These are phyloP conservation scores for Leccinum subtestaceum DNA, from an alignment of 768 basidiomycete species.

Conservation along the genomic window DNA sequence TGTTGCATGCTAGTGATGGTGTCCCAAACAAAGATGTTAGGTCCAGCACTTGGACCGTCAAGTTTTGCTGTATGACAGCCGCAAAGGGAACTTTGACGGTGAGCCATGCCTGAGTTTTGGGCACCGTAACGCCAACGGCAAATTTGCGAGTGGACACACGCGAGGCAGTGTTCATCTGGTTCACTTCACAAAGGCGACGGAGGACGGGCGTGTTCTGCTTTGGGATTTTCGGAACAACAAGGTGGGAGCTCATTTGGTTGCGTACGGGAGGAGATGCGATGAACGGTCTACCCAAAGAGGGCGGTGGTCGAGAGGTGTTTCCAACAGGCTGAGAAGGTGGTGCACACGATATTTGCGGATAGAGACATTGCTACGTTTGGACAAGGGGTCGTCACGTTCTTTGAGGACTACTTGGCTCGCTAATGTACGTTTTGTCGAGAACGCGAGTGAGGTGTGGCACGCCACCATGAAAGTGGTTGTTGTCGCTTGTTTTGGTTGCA, in stretches of 20 bases:
- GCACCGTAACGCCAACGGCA: conserved; percentile 29
- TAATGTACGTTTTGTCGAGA: conserved; percentile 8
- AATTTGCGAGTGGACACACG: conserved; percentile 27
- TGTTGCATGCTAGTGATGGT: conserved; percentile 9
- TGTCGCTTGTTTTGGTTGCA: conserved; percentile 23
- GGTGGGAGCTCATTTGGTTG: conserved; percentile 32
- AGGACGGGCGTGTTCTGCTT: conserved; percentile 41
- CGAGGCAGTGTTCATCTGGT: conserved; percentile 41
- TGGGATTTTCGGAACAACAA: conserved; percentile 52
- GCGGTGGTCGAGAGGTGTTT: conserved; percentile 34
- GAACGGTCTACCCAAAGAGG: conserved; percentile 30
- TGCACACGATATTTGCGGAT: conserved; percentile 41
- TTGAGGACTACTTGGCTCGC: conserved; percentile 29
- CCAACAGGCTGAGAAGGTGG: conserved; percentile 33
- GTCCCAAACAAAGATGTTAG: conserved; percentile 30
- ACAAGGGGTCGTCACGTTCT: conserved; percentile 38
- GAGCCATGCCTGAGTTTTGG: conserved; percentile 46
- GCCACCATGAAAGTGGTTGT: conserved; percentile 10
- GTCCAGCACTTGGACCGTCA: conserved; percentile 49
- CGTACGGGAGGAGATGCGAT: conserved; percentile 14
- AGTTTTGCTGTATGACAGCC: conserved; percentile 47
- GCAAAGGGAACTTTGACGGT: conserved; percentile 38
- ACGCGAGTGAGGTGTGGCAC: conserved; percentile 12
- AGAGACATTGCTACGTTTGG: conserved; percentile 42
- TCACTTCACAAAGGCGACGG: conserved; percentile 46